These are phyloP conservation scores for Apiospora marii DNA, from an alignment of 2,329 filamentous ascomycete genomes.

Conservation along the genomic window DNA sequence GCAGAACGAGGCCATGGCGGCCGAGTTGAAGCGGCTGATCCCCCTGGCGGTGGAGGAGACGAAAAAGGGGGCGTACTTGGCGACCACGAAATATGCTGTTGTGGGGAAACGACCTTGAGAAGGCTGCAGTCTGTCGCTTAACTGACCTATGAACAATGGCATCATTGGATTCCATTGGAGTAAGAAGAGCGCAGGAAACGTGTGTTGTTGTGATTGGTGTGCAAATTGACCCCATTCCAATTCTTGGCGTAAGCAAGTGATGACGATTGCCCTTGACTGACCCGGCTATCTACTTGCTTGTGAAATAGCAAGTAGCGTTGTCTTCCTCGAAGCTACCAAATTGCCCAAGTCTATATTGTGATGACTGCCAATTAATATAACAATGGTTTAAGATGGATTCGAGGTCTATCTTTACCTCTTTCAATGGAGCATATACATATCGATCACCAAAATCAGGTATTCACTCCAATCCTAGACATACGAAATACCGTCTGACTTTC, in stretches of 20 bases:
- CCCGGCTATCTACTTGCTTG: neutral
- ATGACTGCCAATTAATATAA: neutral
- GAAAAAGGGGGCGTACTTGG: slow-evolving; percentile 24
- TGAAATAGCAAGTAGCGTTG: too few relatives aligned
- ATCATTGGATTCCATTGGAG: too few relatives aligned
- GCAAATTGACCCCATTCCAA: neutral
- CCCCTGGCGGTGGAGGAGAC: slow-evolving; percentile 24
- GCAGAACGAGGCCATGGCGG: slow-evolving; percentile 25
- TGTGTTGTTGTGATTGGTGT: neutral
- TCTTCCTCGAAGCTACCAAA: too few relatives aligned
- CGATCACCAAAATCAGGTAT: neutral
- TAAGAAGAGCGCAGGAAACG: neutral
- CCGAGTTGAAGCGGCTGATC: slow-evolving; percentile 24
- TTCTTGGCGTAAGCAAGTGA: neutral
- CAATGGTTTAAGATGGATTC: neutral
- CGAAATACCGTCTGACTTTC: neutral
- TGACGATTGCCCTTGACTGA: neutral
- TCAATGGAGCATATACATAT: neutral
- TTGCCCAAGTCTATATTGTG: too few relatives aligned
- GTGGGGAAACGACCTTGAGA: slow-evolving; percentile 19
- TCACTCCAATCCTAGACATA: neutral
- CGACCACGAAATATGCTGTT: slow-evolving; percentile 23
- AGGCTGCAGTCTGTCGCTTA: too few relatives aligned
- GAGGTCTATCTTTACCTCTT: neutral
- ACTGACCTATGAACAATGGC: too few relatives aligned